These are phyloP conservation scores for Tetrahymena borealis DNA, from an alignment of 73 alveolate genomes.

Conservation along the genomic window DNA sequence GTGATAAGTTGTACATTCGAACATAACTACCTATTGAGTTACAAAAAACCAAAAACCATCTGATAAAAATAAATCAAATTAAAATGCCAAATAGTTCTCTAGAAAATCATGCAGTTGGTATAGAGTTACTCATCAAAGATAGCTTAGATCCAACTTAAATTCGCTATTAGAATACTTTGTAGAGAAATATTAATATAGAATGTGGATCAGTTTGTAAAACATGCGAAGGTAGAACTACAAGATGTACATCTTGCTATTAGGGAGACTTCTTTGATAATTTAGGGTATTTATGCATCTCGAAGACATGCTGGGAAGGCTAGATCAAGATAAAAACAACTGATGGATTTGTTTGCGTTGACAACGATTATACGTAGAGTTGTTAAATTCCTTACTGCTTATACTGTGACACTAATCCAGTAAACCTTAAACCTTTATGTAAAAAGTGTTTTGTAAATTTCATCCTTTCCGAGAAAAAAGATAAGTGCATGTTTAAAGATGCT, in stretches of 20 bases:
- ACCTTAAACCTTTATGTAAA: not conserved
- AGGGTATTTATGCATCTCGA: not conserved
- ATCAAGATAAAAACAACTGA: not conserved
- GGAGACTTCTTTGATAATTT: not conserved
- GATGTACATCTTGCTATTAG: not conserved
- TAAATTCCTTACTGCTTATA: not conserved
- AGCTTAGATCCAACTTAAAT: not conserved
- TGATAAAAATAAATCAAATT: not conserved
- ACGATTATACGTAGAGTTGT: not conserved
- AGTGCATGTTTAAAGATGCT: not conserved
- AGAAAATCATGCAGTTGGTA: not conserved
- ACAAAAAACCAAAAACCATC: too few relatives aligned
- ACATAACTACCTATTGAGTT: too few relatives aligned
- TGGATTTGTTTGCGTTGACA: not conserved
- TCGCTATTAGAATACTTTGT: not conserved
- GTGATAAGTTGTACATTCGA: too few relatives aligned
- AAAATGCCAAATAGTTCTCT: not conserved
- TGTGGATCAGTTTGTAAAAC: not conserved
- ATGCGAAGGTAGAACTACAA: not conserved
- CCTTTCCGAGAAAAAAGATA: not conserved
- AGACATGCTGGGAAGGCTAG: not conserved
- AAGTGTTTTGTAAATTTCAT: not conserved
- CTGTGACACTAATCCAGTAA: not conserved
- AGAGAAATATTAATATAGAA: not conserved
- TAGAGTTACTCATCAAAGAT: not conserved